A percentile compares a stretch with the other conserved stretches of the same genome.
Conservation (phyloP, 2,329 filamentous ascomycete genomes). For the Macrophomina phaseolina region DNA sequence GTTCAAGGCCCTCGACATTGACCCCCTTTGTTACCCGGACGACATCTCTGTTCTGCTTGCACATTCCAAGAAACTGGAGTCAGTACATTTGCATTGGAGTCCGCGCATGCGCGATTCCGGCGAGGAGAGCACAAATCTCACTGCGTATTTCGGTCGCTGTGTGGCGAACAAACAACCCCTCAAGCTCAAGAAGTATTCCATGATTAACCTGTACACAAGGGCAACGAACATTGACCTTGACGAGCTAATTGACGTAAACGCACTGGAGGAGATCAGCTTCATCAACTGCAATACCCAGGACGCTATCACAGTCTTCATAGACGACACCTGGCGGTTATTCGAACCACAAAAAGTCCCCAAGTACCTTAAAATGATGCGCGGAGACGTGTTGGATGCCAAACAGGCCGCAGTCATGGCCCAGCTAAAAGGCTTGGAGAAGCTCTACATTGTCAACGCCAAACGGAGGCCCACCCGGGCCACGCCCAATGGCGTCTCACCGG, state of each 20-base stretch:
- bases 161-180: conserved; percentile 54
- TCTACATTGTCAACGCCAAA: conserved; percentile 58
- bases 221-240: conserved; percentile 57
- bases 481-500: conserved; percentile 28
- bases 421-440: conserved; percentile 53
- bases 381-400: conserved; percentile 56
- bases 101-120: conserved; percentile 65
- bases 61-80: conserved; percentile 59
- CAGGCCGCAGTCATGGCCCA: conserved; percentile 50
- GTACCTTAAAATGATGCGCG: conserved; percentile 54
- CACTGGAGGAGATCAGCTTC: conserved; percentile 57
- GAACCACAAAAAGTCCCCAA: conserved; percentile 35
- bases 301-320: conserved; percentile 59
- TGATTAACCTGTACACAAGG: conserved; percentile 65
- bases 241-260: conserved; percentile 48
- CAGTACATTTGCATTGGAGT: conserved; percentile 64
- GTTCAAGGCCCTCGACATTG: conserved; percentile 64
- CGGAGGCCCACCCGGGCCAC: conserved; percentile 33
- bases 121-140: conserved; percentile 62
- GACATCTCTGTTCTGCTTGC: conserved; percentile 63
- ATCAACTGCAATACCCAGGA: conserved; percentile 51
- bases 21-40: conserved; percentile 68
- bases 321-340: conserved; percentile 58
- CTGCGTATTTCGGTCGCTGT: conserved; percentile 63
- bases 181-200: conserved; percentile 55